A percentile compares a stretch with the other conserved stretches of the same genome.
phyloP scores from a whole-genome alignment of 371 early-diverging fungal species.

The Batkoa obscura region DNA sequence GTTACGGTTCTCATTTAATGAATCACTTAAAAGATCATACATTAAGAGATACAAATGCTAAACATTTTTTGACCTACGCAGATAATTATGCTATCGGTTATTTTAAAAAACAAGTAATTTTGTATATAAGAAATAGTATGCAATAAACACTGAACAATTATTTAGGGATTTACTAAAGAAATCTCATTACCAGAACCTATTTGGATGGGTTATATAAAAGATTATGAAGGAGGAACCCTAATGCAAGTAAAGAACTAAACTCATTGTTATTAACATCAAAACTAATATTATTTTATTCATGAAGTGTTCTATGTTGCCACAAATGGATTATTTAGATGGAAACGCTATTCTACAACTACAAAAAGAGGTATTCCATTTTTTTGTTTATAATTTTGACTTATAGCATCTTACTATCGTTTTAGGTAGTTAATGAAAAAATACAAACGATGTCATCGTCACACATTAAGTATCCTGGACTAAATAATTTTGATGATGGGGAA shows the following conservation, averaged over 20 bases:
- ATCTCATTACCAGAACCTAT: slow-evolving; percentile 75
- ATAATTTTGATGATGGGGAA: slow-evolving; percentile 35
- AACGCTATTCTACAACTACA: slow-evolving; percentile 41
- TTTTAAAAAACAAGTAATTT: slow-evolving; percentile 89
- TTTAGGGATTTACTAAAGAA: slow-evolving; percentile 89
- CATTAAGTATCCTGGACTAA: slow-evolving; percentile 59
- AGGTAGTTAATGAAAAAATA: slow-evolving; percentile 69
- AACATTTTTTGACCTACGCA: slow-evolving; percentile 96
- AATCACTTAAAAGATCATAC: slow-evolving; percentile 86
- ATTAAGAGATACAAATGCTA: slow-evolving; percentile 34
- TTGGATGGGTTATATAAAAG: slow-evolving; percentile 99
- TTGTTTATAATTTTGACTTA: not conserved
- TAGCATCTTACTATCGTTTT: slow-evolving; percentile 4
- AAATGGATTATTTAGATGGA: slow-evolving; percentile 30
- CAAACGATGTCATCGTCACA: slow-evolving; percentile 46
- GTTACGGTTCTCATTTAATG: slow-evolving; percentile 88
- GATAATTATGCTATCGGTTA: slow-evolving; percentile 99
- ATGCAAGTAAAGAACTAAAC: slow-evolving; percentile 90
- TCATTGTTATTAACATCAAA: not conserved
- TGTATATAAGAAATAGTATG: not conserved
- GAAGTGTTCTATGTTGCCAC: slow-evolving; percentile 35
- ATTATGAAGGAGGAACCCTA: slow-evolving; percentile 98
- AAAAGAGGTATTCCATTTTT: slow-evolving; percentile 18
- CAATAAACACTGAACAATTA: no score
- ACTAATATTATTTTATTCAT: not conserved